A percentile compares a stretch with the other conserved stretches of the same genome.
phyloP scores from a whole-genome alignment of 75 land plant genomes.

The Adiantum capillusveneris region DNA sequence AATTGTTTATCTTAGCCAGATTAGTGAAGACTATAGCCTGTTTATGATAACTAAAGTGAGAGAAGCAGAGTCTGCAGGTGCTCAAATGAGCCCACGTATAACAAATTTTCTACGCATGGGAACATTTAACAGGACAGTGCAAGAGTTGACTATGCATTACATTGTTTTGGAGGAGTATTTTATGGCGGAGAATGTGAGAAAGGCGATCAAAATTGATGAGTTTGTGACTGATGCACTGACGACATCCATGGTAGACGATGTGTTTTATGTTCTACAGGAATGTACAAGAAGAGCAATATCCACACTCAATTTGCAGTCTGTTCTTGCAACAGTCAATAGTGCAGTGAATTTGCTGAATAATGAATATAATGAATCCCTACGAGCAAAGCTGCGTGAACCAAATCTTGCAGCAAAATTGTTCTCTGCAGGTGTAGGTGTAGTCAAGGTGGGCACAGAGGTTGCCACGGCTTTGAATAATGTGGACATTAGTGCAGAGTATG shows the following conservation, averaged over 20 bases:
- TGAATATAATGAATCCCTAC: slow-evolving; percentile 79
- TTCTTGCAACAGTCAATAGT: slow-evolving; percentile 55
- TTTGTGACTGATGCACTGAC: slow-evolving; percentile 63
- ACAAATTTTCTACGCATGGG: slow-evolving; percentile 55
- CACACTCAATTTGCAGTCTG: slow-evolving; percentile 63
- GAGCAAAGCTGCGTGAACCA: slow-evolving; percentile 71
- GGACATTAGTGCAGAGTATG: slow-evolving; percentile 61
- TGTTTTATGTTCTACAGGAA: slow-evolving; percentile 76
- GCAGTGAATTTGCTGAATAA: slow-evolving; percentile 58
- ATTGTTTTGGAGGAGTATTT: slow-evolving; percentile 68
- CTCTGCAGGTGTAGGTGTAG: slow-evolving; percentile 54
- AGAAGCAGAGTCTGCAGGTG: slow-evolving; percentile 54
- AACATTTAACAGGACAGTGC: slow-evolving; percentile 42
- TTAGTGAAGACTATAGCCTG: slow-evolving; percentile 83
- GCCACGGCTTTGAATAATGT: slow-evolving; percentile 76
- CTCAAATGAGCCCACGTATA: slow-evolving; percentile 59
- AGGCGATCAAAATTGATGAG: slow-evolving; percentile 89
- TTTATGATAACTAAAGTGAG: slow-evolving; percentile 72
- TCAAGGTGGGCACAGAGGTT: slow-evolving; percentile 74
- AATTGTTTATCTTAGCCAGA: slow-evolving; percentile 62
- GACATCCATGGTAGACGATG: slow-evolving; percentile 94
- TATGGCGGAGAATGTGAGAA: slow-evolving; percentile 89
- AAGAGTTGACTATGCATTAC: slow-evolving; percentile 54
- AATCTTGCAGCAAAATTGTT: slow-evolving; percentile 68
- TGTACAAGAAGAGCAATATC: slow-evolving; percentile 82